Evolutionary conservation across 2,329 filamentous ascomycete genomes (phyloP), one percentile per base, ranked within the genome.

Genomic region (Claviceps africana): DNA sequence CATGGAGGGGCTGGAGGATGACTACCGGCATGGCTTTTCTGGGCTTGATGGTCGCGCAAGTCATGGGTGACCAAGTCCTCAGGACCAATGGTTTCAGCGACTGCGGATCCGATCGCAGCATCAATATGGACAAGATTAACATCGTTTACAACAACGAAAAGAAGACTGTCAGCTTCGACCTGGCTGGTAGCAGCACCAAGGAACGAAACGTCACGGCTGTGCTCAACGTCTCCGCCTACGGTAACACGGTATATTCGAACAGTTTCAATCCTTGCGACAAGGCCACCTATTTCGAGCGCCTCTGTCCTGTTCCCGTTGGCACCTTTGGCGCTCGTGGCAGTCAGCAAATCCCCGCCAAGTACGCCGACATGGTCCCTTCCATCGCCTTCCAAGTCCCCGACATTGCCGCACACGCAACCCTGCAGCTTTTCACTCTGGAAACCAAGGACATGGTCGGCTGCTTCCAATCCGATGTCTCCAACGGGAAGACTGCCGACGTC

Each of bases 351-450:
- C 86, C 89, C 17, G 68, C 77, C 0, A 62, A 82, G 55, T 91
- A 83, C 63, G 82, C 87, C 52, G 76, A 76, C 51, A 70, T 85
- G 68, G 91, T 98, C 42, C 93, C 93, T 1, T 72, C 80, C 2
- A 95, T 98, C 58, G 91, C 91, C 13, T 98, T 96, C 71, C 78
- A 80, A 55, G 75, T 98, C 33, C 93, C 93, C 48, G 90, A 98
- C 65, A 85, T 98, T 59, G 84, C 91, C 52, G 91, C 91, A 39
- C 71, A 84, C 61, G 93, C 90, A 35, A 93, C 83, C 45, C 72
- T 98, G 56, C 72, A 88, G 63, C 77, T 98, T 46, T 82, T 77
- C 54, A 71, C 79, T 4, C 68, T 79, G 40, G 79, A 84, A 33
- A 72, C 70, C 4, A 76, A 74, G 40, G 62, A 76, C 35, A 74